Conservation (phyloP, 176 grass and related monocot species). For the Zea luxurians region DNA sequence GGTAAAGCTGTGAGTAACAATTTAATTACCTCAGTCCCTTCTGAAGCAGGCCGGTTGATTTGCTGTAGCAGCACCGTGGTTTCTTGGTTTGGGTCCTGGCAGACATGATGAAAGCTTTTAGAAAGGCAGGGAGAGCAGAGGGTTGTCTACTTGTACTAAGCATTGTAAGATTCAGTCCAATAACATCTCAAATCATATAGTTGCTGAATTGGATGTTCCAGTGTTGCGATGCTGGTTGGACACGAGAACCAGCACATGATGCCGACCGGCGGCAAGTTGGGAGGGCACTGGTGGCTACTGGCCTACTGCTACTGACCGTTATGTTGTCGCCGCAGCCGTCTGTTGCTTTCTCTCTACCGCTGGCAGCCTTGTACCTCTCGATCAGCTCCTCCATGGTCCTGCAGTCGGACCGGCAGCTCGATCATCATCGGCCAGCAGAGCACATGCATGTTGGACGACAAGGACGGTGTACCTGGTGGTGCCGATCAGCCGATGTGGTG, state of each 20-base stretch:
- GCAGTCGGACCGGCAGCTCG: neutral
- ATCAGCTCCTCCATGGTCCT: slow-evolving; percentile 84
- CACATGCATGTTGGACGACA: too few relatives aligned
- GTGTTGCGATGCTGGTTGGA: too few relatives aligned
- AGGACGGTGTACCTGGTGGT: slow-evolving; percentile 59
- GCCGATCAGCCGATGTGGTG: slow-evolving; percentile 75
- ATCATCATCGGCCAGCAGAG: neutral
- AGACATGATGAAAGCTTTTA: slow-evolving; percentile 32
- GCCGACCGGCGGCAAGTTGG: neutral
- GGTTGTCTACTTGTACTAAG: too few relatives aligned
- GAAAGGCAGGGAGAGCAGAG: neutral
- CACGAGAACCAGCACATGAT: neutral
- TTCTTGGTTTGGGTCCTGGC: slow-evolving; percentile 72
- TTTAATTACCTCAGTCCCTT: slow-evolving; percentile 83
- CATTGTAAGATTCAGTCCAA: too few relatives aligned
- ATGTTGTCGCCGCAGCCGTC: slow-evolving; percentile 41
- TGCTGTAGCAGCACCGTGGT: slow-evolving; percentile 70
- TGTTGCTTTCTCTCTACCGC: slow-evolving; percentile 39
- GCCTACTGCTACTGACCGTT: slow-evolving; percentile 25
- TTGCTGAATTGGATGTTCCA: too few relatives aligned
- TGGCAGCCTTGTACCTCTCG: slow-evolving; percentile 82
- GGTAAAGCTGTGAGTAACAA: neutral
- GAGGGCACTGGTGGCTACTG: too few relatives aligned
- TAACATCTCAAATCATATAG: too few relatives aligned
- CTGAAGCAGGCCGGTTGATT: slow-evolving; percentile 62